Conservation (phyloP, 2,329 filamentous ascomycete species). For the Botrytis deweyae region DNA sequence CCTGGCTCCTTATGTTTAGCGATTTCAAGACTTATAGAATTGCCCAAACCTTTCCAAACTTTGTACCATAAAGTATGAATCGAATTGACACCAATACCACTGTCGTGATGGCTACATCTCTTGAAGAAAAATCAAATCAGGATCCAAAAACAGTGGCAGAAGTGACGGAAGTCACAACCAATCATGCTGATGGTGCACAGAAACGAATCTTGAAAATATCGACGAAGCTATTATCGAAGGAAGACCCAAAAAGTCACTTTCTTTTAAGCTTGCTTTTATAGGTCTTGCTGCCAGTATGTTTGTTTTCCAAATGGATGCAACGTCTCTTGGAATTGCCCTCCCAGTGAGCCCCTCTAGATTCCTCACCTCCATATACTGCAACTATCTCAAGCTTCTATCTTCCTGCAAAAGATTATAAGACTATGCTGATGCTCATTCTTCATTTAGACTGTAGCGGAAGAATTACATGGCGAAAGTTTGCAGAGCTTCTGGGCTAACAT, state of each 20-base stretch:
- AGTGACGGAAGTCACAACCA: not conserved
- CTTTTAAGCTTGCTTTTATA: not conserved
- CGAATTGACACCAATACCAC: not conserved
- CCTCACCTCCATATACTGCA: not conserved
- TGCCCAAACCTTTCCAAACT: not conserved
- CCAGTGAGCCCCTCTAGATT: not conserved
- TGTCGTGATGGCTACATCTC: not conserved
- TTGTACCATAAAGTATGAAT: not conserved
- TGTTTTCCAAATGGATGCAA: not conserved
- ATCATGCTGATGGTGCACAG: not conserved
- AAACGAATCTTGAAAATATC: not conserved
- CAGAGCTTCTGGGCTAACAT: conserved; percentile 69
- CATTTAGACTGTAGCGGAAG: not conserved
- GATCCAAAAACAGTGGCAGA: not conserved
- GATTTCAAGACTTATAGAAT: not conserved
- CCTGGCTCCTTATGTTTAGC: not conserved
- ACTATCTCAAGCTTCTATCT: not conserved
- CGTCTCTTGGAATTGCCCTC: not conserved
- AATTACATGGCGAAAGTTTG: conserved; percentile 50
- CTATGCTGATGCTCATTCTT: not conserved
- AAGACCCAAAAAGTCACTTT: not conserved
- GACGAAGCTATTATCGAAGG: not conserved
- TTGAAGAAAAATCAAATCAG: not conserved
- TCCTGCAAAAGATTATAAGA: not conserved
- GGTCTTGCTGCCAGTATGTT: not conserved